A percentile compares a stretch with the other conserved stretches of the same genome.
These are phyloP conservation scores for Hyphodiscus sp. DNA, from an alignment of 2,329 filamentous ascomycete species.

Conservation along the genomic window DNA sequence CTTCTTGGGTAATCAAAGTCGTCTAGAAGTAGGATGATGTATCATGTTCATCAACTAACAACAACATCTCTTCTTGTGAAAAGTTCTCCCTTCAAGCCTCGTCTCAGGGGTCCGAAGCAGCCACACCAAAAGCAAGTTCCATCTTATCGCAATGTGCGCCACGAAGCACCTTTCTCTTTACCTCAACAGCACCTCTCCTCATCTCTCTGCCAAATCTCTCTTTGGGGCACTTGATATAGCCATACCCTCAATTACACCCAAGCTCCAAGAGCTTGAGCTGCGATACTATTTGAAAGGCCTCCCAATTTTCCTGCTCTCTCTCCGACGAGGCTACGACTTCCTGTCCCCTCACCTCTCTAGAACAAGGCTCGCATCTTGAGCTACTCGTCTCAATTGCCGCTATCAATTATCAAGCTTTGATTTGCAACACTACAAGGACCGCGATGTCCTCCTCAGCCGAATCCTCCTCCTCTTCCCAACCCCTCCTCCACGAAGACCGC, in stretches of 20 bases:
- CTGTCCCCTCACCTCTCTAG: too few relatives aligned
- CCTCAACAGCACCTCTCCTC: neutral
- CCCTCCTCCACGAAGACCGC: slow-evolving; percentile 11
- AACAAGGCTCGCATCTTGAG: too few relatives aligned
- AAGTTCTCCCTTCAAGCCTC: neutral
- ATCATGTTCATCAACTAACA: neutral
- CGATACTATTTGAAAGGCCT: neutral
- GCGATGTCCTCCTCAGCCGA: neutral
- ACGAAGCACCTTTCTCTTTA: slow-evolving; percentile 4
- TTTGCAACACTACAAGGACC: neutral
- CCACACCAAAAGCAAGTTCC: neutral
- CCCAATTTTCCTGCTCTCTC: too few relatives aligned
- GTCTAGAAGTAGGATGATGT: neutral
- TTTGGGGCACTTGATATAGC: neutral
- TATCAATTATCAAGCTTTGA: neutral
- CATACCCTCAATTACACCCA: neutral
- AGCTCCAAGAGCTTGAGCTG: neutral
- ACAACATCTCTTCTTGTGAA: neutral
- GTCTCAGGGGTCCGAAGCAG: neutral
- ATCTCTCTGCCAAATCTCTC: neutral
- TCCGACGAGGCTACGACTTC: too few relatives aligned
- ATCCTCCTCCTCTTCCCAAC: slow-evolving; percentile 5
- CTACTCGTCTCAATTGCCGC: neutral
- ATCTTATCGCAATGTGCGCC: slow-evolving; percentile 1
- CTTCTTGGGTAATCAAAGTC: neutral